Percentiles rank a stretch among this genome's conserved stretches.
Conservation (phyloP, 371 early-diverging fungal genomes). For the Polyrhizophydium stewartii region DNA sequence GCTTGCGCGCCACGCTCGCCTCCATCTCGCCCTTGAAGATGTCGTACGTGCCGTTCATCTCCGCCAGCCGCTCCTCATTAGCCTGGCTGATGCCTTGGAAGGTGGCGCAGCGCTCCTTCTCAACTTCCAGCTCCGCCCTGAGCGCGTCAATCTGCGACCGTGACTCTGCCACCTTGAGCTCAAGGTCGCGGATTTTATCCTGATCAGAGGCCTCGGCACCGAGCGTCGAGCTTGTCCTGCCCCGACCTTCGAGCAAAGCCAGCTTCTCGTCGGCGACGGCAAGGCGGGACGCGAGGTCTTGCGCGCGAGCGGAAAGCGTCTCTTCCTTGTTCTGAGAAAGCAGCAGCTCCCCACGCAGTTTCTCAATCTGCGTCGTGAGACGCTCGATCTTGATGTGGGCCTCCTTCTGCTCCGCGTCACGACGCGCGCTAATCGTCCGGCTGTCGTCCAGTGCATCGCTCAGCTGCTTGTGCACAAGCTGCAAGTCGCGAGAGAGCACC, state of each 20-base stretch:
- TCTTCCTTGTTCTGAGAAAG: constrained; percentile 23
- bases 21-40: constrained; percentile 34
- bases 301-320: constrained; percentile 10
- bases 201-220: constrained; percentile 10
- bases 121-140: constrained; percentile 20
- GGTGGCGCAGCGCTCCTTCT: constrained; percentile 26
- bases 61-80: constrained; percentile 26
- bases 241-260: constrained; percentile 14
- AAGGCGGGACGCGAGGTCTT: constrained; percentile 22
- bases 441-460: constrained; percentile 21
- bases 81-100: constrained; percentile 30
- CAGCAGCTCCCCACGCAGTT: constrained; percentile 20
- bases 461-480: constrained; percentile 26
- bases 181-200: constrained; percentile 15
- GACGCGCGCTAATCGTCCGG: constrained; percentile 12
- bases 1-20: constrained; percentile 9
- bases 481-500: background rate
- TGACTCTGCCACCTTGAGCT: constrained; percentile 14
- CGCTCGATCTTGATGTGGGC: constrained; percentile 20
- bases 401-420: constrained; percentile 29
- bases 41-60: constrained; percentile 36
- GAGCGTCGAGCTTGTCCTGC: background rate
- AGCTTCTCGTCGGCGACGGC: constrained; percentile 17
- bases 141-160: constrained; percentile 10
- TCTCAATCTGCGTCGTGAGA: constrained; percentile 22